phyloP scores from a whole-genome alignment of 768 basidiomycete genomes.

The Panaeolus papilionaceus region DNA sequence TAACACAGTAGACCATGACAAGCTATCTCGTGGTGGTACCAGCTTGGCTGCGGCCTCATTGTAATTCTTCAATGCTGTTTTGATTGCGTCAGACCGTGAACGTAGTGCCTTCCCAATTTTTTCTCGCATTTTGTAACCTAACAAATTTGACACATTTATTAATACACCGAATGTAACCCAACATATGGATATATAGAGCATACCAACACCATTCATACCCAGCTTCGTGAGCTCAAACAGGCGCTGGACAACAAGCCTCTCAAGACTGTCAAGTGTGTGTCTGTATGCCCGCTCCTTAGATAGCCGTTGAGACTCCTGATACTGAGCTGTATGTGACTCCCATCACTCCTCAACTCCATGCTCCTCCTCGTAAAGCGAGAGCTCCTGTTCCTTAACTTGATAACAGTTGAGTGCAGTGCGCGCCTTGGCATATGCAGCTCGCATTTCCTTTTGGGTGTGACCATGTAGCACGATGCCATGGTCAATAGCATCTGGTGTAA shows the following conservation, averaged over 20 bases:
- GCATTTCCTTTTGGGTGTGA: background rate
- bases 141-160: no score
- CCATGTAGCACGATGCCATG: background rate
- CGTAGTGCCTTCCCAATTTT: conserved; percentile 28
- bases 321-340: background rate
- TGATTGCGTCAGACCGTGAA: conserved; percentile 27
- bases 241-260: conserved; percentile 27
- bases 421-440: conserved; percentile 2
- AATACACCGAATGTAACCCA: no score
- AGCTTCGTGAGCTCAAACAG: conserved; percentile 34
- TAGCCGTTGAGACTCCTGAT: background rate
- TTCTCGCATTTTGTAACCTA: conserved; percentile 35
- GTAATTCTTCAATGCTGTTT: conserved; percentile 26
- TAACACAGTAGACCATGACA: conserved; percentile 30
- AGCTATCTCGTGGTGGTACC: conserved; percentile 23
- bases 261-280: conserved; percentile 24
- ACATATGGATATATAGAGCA: background rate
- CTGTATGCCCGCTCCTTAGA: background rate
- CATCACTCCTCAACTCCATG: background rate
- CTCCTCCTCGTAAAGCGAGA: background rate
- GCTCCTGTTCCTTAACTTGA: background rate
- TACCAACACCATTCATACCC: conserved; percentile 32
- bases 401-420: background rate
- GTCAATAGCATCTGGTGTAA: no score
- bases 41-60: conserved; percentile 30